Base-by-base conservation (phyloP, 176 grass and related monocot genomes). In the Secale cereale region DNA sequence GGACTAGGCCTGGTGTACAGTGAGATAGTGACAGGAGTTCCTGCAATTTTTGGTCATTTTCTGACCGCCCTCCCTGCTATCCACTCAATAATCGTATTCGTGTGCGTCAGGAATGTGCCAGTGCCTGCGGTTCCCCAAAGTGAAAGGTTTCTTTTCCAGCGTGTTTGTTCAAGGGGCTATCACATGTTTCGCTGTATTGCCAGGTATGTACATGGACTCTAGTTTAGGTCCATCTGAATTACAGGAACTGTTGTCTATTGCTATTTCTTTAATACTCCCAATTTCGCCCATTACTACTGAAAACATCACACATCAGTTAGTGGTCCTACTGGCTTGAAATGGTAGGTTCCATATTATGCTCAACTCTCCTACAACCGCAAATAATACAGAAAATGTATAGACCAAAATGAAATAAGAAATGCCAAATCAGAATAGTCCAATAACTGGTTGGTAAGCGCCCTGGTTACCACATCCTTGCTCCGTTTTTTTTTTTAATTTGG, bases 181-280 rank as follows among this genome's bases (percentile, higher is more conserved):
- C 91, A 95, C 91, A 81, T 95, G 89, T 98, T 98, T 79, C 93
- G 96, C 32, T 98, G 96, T 83, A 95, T 98, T 78, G 96, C 93
- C 45, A 93, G 96, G 96, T 97, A 88, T 75, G 81, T 66, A 68
- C 20, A 59, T 85, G 14, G 25, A 54, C 5, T 28, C 41, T 41
- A 80, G 27, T 86, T 83, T 79, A 73, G 65, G 41, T 83, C 40
- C 23, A 78, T 65, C 41, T 33, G 72, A 69, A 54, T 73, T 73
- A 41, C 27, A 82, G 23, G 5, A 29, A 30, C n/a, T 37, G 29
- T 30, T 6, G 19, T 59, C 16, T 37, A 52, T 52, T 52, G 16
- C 45, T 48, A 48, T 48, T 14, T 15, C 45, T 48, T 48, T 6
- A 48, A 48, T 46, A 35, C 45, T 14, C 45, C 45, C 46, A 56